Conservation (phyloP, 148 eudicot species). For the Chenopodium quinoa region DNA sequence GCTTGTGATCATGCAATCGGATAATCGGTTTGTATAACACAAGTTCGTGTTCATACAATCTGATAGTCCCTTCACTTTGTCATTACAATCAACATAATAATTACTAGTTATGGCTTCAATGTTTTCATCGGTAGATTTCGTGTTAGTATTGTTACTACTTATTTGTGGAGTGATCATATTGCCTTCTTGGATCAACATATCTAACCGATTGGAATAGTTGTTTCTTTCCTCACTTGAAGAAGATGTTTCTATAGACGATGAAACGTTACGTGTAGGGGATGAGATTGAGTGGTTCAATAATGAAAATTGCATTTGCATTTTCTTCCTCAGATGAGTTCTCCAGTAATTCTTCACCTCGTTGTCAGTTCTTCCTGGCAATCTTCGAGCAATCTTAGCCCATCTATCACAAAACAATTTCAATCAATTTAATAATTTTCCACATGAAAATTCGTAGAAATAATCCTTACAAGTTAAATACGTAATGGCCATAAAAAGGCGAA, state of each 20-base stretch:
- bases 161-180: neutral
- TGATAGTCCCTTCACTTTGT: neutral
- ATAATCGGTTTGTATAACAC: constrained; percentile 35
- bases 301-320: constrained; percentile 14
- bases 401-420: constrained; percentile 17
- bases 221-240: constrained; percentile 14
- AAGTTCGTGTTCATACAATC: constrained; percentile 20
- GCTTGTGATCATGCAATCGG: constrained; percentile 2
- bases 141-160: neutral
- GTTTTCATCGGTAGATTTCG: neutral
- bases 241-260: constrained; percentile 25
- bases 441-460: too few species aligned
- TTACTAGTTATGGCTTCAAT: neutral
- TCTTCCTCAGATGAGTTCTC: constrained; percentile 52
- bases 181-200: constrained; percentile 3
- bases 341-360: constrained; percentile 70
- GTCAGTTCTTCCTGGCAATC: constrained; percentile 63
- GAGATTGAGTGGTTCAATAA: neutral
- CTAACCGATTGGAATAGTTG: neutral
- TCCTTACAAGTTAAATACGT: too few species aligned
- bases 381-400: constrained; percentile 54
- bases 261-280: neutral
- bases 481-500: too few species aligned
- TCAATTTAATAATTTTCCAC: neutral
- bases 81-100: neutral